Base-by-base conservation (phyloP, 2,329 filamentous ascomycete genomes). In the Dactylonectria macrodidyma region DNA sequence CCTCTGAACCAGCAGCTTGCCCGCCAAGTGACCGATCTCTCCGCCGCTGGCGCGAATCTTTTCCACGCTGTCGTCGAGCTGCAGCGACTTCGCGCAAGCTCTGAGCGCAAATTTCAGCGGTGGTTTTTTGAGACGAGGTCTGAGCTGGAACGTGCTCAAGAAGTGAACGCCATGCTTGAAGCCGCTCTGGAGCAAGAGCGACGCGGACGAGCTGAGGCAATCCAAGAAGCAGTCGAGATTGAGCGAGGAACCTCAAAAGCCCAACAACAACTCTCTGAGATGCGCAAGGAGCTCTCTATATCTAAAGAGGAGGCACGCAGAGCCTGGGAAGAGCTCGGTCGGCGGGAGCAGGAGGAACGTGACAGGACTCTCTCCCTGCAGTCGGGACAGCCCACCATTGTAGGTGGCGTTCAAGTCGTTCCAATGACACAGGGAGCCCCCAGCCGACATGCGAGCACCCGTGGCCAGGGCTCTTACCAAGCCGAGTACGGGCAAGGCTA, bases 51-150 rank as follows among this genome's bases (percentile, higher is more conserved):
- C 12, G 96, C 96, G 5, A 99, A 99, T 75, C 86, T 99, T 0
- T 99, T 99, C 80, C 96, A 99, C 79, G 96, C 96, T 10, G 95
- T 99, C 0, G 96, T 99, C 3, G 96, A 99, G 81, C 85, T 99
- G 52, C 96, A 99, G 80, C 91, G 96, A 34, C 86, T 99, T 30
- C 92, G 96, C 50, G 96, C 96, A 44, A 97, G 95, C 63, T 98
- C 95, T 0, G 96, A 99, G 81, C 91, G 96, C 71, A 98, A 98
- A 79, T 99, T 99, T 76, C 96, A 99, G 82, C 90, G 96, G 58
- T 99, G 96, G 96, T 98, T 98, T 82, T 97, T 97, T 75, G 96
- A 99, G 79, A 97, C 95, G 8, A 89, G 95, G 59, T 89, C 92
- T 36, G 95, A 98, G 73, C 90, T 97, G 72, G 96, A 98, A 83